A percentile compares a stretch with the other conserved stretches of the same genome.
Evolutionary conservation across 192 early-diverging fungal species (phyloP).

Genomic region (Entomortierella chlamydospora): DNA sequence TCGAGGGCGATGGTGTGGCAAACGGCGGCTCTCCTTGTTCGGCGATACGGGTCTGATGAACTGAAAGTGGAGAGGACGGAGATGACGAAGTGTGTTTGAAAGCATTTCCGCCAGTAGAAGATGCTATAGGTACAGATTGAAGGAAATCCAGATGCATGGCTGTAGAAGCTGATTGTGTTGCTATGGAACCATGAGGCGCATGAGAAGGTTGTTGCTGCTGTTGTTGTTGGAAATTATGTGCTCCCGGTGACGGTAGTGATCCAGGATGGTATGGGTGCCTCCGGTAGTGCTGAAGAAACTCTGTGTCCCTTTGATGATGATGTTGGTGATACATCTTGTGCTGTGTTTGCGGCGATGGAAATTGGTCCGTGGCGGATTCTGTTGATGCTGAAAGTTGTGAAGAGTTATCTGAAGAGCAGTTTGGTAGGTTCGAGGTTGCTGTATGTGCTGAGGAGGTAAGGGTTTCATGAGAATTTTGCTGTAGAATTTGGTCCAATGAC

Average conservation of each 20-base stretch:
- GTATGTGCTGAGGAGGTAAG: not conserved
- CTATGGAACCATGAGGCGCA: not conserved
- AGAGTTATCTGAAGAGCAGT: not conserved
- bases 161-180: not conserved
- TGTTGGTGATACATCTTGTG: conserved; percentile 2
- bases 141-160: conserved; percentile 20
- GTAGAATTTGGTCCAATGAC: conserved; percentile 3
- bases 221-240: not conserved
- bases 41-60: not conserved
- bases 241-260: not conserved
- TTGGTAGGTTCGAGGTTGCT: not conserved
- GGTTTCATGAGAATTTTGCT: not conserved
- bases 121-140: conserved; percentile 18
- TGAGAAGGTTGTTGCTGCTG: not conserved
- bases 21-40: not conserved
- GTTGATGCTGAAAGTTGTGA: too few species aligned
- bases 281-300: not conserved
- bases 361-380: not conserved
- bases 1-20: not conserved
- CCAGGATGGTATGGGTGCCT: not conserved
- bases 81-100: not conserved
- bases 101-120: not conserved
- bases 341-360: not conserved
- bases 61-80: not conserved
- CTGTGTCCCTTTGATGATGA: not conserved